Evolutionary conservation across 2,329 filamentous ascomycete species (phyloP), one percentile per base, ranked within the genome.

Genomic region (Colletotrichum sp.): DNA sequence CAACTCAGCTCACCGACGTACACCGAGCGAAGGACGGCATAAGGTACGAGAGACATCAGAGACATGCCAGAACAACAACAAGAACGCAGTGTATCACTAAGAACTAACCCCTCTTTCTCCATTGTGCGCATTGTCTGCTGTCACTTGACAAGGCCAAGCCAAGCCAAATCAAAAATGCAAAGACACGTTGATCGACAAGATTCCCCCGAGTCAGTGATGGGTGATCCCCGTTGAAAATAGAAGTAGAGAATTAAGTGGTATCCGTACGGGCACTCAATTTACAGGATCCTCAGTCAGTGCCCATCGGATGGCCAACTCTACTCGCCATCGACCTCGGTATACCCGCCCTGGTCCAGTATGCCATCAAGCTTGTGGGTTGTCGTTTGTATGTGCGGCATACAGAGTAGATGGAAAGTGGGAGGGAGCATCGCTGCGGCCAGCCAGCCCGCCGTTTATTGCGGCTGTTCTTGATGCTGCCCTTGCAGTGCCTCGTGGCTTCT

Each of bases 131-230:
- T 76, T 76, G 74, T 76, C 55, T 43, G 36, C 39, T 64, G 24
- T 52, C 55, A 65, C 13, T 59, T 32, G 60, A 43, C 60, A 73
- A 59, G 24, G 32, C 55, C 67, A 48, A 65, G 70, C 70, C 70
- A 69, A 75, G 64, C 24, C 63, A 30, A 21, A 21, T 24, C 43
- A 36, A 59, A 36, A 52, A 69, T 28, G 28, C 63, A 65, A 30
- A 75, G 57, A n/a, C 34, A 32, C 59, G 43, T 26, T 65, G 74
- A 76, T 76, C 74, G 74, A 76, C 74, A 57, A 32, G 74, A 76
- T 74, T 69, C 59, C 68, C 74, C 70, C 74, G 74, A 74, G 64
- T 76, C 64, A 74, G 57, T 26, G 15, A 73, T 74, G 70, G 74
- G 59, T 74, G 55, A 76, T 34, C 70, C 74, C 71, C 70, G 71